A percentile compares a stretch with the other conserved stretches of the same genome.
Evolutionary conservation across 139 green algal species (phyloP).

Genomic region (Protoeuglena noctilucae): DNA sequence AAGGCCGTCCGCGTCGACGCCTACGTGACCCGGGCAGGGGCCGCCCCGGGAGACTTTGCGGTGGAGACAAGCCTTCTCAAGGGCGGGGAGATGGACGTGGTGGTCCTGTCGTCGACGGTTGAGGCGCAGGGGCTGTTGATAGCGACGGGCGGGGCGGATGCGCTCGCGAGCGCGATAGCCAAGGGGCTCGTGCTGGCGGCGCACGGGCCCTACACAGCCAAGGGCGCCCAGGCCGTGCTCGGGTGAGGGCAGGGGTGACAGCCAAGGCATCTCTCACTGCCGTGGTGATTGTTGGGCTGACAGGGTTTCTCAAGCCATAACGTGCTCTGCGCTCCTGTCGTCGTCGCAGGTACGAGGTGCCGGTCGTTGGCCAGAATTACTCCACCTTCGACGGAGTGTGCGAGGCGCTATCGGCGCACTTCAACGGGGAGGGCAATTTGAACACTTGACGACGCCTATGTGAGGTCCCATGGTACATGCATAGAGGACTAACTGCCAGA

Average conservation of each 20-base stretch:
- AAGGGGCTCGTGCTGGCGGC: slow-evolving; percentile 35
- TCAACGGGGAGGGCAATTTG: too few species aligned
- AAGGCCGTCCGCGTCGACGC: slow-evolving; percentile 22
- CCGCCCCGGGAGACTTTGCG: slow-evolving; percentile 6
- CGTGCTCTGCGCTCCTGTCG: too few species aligned
- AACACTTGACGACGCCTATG: too few species aligned
- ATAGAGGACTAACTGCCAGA: too few species aligned
- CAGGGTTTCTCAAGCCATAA: too few species aligned
- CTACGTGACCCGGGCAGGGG: slow-evolving; percentile 37
- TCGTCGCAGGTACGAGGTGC: too few species aligned
- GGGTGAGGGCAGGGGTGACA: too few species aligned
- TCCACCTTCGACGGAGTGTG: not conserved
- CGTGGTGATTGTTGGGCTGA: too few species aligned
- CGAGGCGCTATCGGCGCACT: not conserved
- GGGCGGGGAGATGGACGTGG: slow-evolving; percentile 27
- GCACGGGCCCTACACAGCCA: slow-evolving; percentile 50
- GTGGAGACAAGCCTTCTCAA: slow-evolving; percentile 30
- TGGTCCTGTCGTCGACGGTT: slow-evolving; percentile 45
- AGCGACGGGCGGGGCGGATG: not conserved
- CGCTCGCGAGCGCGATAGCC: too few species aligned
- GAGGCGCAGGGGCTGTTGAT: slow-evolving; percentile 18
- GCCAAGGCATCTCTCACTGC: too few species aligned
- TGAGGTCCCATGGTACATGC: too few species aligned
- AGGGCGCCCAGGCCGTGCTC: not conserved
- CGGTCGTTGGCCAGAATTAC: not conserved